These are phyloP conservation scores for Cyberlindnera subsufficiens DNA, from an alignment of 805 yeast species.

Conservation along the genomic window DNA sequence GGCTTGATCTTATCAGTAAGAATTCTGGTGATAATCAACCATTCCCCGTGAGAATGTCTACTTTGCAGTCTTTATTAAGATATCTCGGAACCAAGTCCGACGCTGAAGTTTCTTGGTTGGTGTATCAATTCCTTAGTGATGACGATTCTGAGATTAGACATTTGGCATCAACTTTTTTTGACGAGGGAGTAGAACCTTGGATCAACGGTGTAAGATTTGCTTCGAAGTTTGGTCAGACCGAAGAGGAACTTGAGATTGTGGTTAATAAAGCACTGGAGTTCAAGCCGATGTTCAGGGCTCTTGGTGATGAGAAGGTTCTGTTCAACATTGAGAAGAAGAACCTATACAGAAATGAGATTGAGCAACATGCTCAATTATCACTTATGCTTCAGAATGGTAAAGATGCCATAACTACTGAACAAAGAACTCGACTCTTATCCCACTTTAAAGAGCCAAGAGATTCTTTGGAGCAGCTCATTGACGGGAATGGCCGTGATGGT, in stretches of 20 bases:
- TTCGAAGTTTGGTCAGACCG: constrained; percentile 5
- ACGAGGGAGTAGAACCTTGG: constrained; percentile 28
- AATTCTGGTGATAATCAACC: constrained; percentile 36
- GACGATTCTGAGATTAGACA: constrained; percentile 61
- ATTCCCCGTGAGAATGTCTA: constrained; percentile 38
- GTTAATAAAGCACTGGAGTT: constrained; percentile 10
- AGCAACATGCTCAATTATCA: constrained; percentile 20
- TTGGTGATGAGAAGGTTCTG: constrained; percentile 31
- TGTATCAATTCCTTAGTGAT: constrained; percentile 44
- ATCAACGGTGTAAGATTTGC: constrained; percentile 25
- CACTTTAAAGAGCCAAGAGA: not conserved
- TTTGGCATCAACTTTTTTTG: constrained; percentile 37
- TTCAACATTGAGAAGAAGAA: constrained; percentile 68
- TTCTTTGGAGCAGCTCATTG: constrained; percentile 1
- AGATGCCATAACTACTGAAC: constrained; percentile 1
- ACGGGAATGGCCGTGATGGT: constrained; percentile 10
- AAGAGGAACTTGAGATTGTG: constrained; percentile 9
- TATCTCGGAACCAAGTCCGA: constrained; percentile 11
- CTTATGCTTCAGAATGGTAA: constrained; percentile 15
- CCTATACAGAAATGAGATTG: constrained; percentile 50
- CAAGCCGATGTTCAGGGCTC: constrained; percentile 14
- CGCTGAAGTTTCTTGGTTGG: constrained; percentile 19
- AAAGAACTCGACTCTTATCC: not conserved
- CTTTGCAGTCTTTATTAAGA: constrained; percentile 37
- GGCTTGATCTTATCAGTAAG: constrained; percentile 8